Base-by-base conservation (phyloP, 805 yeast genomes). In the Pichia rugopelliculosa region DNA sequence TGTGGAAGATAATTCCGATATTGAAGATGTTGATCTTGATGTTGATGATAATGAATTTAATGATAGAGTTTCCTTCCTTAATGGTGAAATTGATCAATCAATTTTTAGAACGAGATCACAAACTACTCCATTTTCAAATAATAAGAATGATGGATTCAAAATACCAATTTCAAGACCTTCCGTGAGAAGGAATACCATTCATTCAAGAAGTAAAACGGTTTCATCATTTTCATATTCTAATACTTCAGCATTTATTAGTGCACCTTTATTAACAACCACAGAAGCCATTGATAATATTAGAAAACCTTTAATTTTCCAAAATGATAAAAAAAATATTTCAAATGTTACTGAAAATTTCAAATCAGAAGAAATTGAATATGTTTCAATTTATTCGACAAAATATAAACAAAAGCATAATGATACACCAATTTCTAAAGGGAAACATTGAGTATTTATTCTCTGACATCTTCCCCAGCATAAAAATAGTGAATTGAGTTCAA, bases 341-440 rank as follows among this genome's bases (percentile, higher is more conserved):
- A 47, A 44, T 27, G 47, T 47, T 8, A 25, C 26, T 21, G 46
- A 30, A 12, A 39, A 25, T 26, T 5, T 8, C 15, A 36, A 17
- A 15, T 13, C 7, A 6, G 21, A 25, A 7, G 41, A 36, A 15
- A 15, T n/a, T 15, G 48, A 39, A 11, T 48, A 47, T 24, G 46
- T 40, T 17, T 48, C 53, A 15, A 50, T 53, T 30, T 53, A 58
- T 42, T 44, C 56, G 13, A 56, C 48, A 36, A 51, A 54, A 24
- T 38, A 55, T 23, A 46, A 42, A n/a, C 56, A 56, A 44, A 59
- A 54, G 42, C 67, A 64, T 51, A 49, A 53, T 21, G 68, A 64
- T 50, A 64, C 68, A 23, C 68, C 68, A 25, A 58, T 61, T 10
- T 36, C 45, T 41, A 53, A 42, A 56, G 60, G 50, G 53, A 52